phyloP scores from a whole-genome alignment of 164 flowering plant species.

The Taxillus chinensis region DNA sequence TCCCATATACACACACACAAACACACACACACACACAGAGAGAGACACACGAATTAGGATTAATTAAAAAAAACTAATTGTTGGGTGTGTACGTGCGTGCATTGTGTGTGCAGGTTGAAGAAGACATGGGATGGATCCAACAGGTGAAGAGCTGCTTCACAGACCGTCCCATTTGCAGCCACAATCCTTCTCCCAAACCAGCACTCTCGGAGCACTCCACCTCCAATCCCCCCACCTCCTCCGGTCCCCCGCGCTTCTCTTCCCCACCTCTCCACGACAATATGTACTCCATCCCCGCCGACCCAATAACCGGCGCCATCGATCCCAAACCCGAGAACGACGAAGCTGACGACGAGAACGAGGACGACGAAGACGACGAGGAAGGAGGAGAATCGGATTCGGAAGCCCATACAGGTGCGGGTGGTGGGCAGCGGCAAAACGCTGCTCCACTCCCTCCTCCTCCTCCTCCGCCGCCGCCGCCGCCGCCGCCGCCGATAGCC shows the following conservation, averaged over 20 bases:
- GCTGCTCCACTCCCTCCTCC: background rate
- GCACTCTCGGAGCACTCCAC: slow-evolving; percentile 91
- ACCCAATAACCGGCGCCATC: slow-evolving; percentile 18
- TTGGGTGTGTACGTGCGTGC: too few relatives aligned
- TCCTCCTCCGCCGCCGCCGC: slow-evolving; percentile 6
- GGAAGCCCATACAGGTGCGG: slow-evolving; percentile 29
- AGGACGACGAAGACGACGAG: slow-evolving; percentile 29
- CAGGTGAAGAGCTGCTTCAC: slow-evolving; percentile 57
- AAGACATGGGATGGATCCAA: slow-evolving; percentile 47
- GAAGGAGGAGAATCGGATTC: slow-evolving; percentile 40
- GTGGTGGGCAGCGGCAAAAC: background rate
- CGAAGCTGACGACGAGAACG: background rate
- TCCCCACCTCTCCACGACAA: slow-evolving; percentile 19
- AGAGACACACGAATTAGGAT: too few relatives aligned
- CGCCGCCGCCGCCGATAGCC: too few relatives aligned
- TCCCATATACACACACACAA: too few relatives aligned
- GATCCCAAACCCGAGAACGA: slow-evolving; percentile 1
- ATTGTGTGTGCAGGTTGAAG: slow-evolving; percentile 69
- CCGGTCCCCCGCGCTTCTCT: slow-evolving; percentile 28
- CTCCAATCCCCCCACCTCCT: slow-evolving; percentile 58
- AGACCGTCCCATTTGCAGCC: slow-evolving; percentile 22
- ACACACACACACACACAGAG: too few relatives aligned
- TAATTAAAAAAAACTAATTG: too few relatives aligned
- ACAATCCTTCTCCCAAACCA: slow-evolving; percentile 49
- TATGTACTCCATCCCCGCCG: slow-evolving; percentile 10